Base-by-base conservation (phyloP, 202 grass and related monocot genomes). In the Miscanthus sacchariflorus region DNA sequence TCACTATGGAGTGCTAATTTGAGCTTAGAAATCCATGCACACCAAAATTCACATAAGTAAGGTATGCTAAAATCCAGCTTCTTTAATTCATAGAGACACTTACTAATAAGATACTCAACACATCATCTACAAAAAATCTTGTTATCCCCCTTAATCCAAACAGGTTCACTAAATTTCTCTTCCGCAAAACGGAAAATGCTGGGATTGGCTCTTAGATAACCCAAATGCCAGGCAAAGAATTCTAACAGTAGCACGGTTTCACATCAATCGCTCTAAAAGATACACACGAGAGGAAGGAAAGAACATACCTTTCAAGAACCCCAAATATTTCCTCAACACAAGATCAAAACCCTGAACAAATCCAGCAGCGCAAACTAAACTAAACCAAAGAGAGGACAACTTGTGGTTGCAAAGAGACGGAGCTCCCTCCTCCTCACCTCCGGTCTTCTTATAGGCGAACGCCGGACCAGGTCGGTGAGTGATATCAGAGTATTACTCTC, bases 401-500 rank as follows among this genome's bases (percentile, higher is more conserved):
- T 76, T 30, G 33, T 19, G 17, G 3, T 45, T 61, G 67, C 4
- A 46, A 4, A 76, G 19, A 48, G 28, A 72, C 17, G 59, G 30
- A 64, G 23, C 78, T 75, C 12, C 72, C 11, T 80, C 74, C 42
- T 54, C 79, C 28, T 6, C 39, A 65, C 71, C 86, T 27, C 18
- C 12, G 5, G 9, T 12, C 77, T 91, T 69, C 52, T 88, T 91
- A 88, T 88, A 88, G 82, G 77, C 82, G 33, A 81, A 84, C 10
- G 84, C 24, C 33, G 84, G 66, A 11, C 19, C 3, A 54, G 33
- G 73, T 44, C 10, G 67, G 81, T 58, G 77, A 52, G 33, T 17
- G 73, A 18, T 64, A 25, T 25, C 0, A 48, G 23, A 12, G 8
- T 19, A 54, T 12, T 9, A 44, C 64, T 30, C 61, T 49, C 77